phyloP scores from a whole-genome alignment of 2,329 filamentous ascomycete species.

The Aspergillus calidoustus region DNA sequence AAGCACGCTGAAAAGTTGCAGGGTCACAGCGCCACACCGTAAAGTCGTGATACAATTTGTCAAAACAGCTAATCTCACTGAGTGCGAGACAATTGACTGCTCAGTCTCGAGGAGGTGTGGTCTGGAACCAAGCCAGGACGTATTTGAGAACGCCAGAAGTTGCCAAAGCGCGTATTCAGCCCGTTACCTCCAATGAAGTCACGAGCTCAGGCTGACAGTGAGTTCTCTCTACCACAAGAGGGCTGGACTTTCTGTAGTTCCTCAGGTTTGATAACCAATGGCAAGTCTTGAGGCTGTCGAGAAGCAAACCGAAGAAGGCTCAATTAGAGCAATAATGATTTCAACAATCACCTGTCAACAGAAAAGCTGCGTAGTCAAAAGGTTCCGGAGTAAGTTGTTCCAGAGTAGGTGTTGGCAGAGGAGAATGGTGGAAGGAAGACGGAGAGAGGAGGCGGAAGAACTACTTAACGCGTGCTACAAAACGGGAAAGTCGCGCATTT shows the following conservation, averaged over 20 bases:
- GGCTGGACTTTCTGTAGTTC: background rate
- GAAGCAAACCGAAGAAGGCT: background rate
- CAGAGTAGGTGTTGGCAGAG: constrained; percentile 5
- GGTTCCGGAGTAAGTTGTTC: background rate
- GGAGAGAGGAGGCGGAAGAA: constrained; percentile 22
- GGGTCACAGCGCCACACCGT: background rate
- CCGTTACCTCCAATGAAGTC: background rate
- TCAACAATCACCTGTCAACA: background rate
- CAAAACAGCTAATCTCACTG: background rate
- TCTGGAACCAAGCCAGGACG: background rate
- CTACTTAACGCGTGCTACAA: constrained; percentile 20
- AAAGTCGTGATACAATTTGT: background rate
- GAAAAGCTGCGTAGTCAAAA: background rate
- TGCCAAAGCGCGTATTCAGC: background rate
- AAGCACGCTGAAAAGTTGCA: background rate
- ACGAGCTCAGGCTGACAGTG: background rate
- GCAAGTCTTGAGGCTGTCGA: background rate
- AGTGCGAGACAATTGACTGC: constrained; percentile 1
- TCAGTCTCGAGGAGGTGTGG: constrained; percentile 1
- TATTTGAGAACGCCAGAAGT: background rate
- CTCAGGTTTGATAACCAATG: constrained; percentile 9
- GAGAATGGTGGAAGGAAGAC: constrained; percentile 14
- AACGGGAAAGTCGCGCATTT: constrained; percentile 22
- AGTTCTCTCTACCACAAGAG: background rate
- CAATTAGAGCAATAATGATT: background rate